Conservation (phyloP, 371 early-diverging fungal species). For the Circinella umbellata region DNA sequence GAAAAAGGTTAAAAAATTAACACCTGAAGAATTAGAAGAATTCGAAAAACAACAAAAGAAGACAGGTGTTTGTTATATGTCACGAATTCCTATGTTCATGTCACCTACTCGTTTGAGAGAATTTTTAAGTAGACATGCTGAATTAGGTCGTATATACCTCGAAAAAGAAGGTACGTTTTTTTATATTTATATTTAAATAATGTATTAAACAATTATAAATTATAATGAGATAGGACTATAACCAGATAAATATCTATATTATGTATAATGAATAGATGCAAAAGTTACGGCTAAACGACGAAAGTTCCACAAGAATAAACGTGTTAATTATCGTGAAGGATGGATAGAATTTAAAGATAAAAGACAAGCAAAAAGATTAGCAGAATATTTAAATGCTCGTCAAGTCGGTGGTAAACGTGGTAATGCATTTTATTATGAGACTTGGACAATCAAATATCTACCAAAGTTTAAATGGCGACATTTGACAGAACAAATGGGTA, state of each 20-base stretch:
- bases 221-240: too few species aligned
- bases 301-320: slow-evolving; percentile 6
- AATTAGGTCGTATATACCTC: slow-evolving; percentile 86
- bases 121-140: slow-evolving; percentile 74
- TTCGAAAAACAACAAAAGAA: slow-evolving; percentile 74
- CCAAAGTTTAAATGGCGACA: slow-evolving; percentile 97
- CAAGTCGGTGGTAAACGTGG: slow-evolving; percentile 87
- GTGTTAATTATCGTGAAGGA: slow-evolving; percentile 78
- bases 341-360: slow-evolving; percentile 98
- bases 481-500: slow-evolving; percentile 91
- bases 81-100: slow-evolving; percentile 93
- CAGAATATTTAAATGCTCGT: slow-evolving; percentile 77
- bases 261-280: neutral
- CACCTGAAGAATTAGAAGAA: slow-evolving; percentile 68
- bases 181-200: too few species aligned
- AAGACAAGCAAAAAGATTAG: slow-evolving; percentile 81
- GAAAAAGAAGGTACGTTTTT: slow-evolving; percentile 73
- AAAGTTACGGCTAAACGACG: slow-evolving; percentile 3
- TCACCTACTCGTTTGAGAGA: slow-evolving; percentile 78
- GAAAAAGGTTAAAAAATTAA: slow-evolving; percentile 67
- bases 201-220: too few species aligned
- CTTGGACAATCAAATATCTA: slow-evolving; percentile 97
- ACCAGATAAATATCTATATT: too few species aligned
- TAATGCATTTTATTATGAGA: slow-evolving; percentile 83
- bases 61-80: slow-evolving; percentile 91